Evolutionary conservation across 2,329 filamentous ascomycete genomes (phyloP).

Genomic region (Clonostachys byssicola): DNA sequence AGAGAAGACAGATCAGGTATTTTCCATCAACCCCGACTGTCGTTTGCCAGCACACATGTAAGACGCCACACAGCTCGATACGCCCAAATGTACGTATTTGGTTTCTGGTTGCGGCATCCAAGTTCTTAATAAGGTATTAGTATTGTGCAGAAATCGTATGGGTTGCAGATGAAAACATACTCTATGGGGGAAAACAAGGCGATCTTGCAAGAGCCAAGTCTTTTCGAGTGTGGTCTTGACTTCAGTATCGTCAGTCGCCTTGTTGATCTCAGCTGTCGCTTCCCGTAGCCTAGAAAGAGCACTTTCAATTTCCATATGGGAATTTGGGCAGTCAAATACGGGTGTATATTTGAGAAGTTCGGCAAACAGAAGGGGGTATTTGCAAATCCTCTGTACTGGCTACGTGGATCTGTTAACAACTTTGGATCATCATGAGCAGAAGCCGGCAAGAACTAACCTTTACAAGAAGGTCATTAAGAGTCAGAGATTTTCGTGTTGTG

Average conservation of each 20-base stretch:
- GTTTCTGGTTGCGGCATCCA: constrained; percentile 48
- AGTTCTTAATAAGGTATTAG: constrained; percentile 28
- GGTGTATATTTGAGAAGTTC: constrained; percentile 82
- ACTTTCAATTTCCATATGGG: constrained; percentile 75
- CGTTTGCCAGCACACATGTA: constrained; percentile 80
- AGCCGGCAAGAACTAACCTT: constrained; percentile 53
- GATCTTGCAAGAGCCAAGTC: constrained; percentile 81
- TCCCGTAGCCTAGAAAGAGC: constrained; percentile 68
- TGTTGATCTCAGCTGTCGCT: constrained; percentile 76
- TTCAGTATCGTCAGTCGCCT: constrained; percentile 72
- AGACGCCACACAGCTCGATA: constrained; percentile 73
- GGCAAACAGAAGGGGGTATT: constrained; percentile 82
- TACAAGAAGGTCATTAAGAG: constrained; percentile 81
- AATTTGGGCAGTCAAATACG: constrained; percentile 77
- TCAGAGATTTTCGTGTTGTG: constrained; percentile 70
- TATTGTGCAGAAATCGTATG: not conserved
- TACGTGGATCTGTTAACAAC: constrained; percentile 23
- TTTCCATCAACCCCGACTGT: constrained; percentile 64
- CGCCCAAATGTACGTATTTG: constrained; percentile 79
- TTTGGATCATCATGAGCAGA: too few species aligned
- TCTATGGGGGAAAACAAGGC: constrained; percentile 69
- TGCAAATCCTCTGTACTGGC: constrained; percentile 90
- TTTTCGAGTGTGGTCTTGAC: constrained; percentile 70
- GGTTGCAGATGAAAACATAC: constrained; percentile 37
- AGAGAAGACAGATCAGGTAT: constrained; percentile 85